Conservation (phyloP, 2,329 filamentous ascomycete genomes). For the Cordyceps javanica region DNA sequence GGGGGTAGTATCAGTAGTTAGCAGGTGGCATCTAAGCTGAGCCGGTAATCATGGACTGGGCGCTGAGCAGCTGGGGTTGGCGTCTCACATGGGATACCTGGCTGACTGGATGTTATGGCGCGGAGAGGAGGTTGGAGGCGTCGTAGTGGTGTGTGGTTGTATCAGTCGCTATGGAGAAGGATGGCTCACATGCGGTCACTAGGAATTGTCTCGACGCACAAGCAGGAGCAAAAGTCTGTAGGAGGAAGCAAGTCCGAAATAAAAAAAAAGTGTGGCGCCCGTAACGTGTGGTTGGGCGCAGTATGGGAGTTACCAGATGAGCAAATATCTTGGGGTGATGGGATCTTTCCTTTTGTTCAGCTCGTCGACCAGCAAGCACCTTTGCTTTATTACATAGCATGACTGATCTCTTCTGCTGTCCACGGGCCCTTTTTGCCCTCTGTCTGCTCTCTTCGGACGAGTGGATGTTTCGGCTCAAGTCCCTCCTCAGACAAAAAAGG, state of each 20-base stretch:
- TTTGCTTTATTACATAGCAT: neutral
- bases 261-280: constrained; percentile 1
- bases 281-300: neutral
- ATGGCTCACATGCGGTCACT: constrained; percentile 5
- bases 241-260: neutral
- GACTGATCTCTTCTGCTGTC: neutral
- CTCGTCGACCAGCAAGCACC: neutral
- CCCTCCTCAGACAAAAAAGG: neutral
- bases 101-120: neutral
- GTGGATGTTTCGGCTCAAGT: constrained; percentile 13
- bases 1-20: neutral
- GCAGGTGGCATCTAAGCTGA: no score
- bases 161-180: neutral
- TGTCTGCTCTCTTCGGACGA: constrained; percentile 9
- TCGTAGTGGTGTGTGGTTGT: neutral
- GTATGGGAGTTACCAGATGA: neutral
- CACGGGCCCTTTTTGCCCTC: neutral
- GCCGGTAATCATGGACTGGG: neutral
- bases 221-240: neutral
- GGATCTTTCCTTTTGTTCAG: neutral
- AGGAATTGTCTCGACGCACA: neutral
- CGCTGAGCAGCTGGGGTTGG: neutral
- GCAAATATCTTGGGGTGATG: neutral
- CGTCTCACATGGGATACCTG: constrained; percentile 8
- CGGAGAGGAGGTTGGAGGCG: constrained; percentile 4